Conservation (phyloP, 2,329 filamentous ascomycete species). For the Epichloe scottii region DNA sequence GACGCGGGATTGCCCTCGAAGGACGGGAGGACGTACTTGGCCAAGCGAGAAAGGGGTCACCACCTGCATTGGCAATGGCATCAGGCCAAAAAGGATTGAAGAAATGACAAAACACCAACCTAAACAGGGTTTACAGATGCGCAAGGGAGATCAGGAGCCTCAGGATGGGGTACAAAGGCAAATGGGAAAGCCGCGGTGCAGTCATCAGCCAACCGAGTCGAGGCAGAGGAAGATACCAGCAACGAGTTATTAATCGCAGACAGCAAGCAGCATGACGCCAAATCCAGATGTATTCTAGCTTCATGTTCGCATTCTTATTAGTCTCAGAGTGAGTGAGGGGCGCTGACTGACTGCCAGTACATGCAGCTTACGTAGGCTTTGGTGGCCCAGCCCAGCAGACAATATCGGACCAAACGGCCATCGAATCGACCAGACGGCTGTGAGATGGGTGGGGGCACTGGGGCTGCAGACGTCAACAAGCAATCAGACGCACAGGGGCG, state of each 20-base stretch:
- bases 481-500: neutral
- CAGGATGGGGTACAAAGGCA: neutral
- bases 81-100: neutral
- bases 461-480: neutral
- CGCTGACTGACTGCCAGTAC: too few relatives aligned
- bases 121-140: neutral
- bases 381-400: too few relatives aligned
- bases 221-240: neutral
- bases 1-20: slow-evolving; percentile 1
- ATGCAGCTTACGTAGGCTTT: too few relatives aligned
- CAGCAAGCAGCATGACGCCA: neutral
- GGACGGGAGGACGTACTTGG: neutral
- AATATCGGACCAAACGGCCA: neutral
- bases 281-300: neutral
- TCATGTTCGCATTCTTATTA: too few relatives aligned
- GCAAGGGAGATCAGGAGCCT: neutral
- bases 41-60: neutral
- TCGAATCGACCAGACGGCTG: neutral
- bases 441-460: neutral
- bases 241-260: neutral
- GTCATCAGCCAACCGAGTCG: neutral
- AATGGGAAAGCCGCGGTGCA: neutral
- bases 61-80: neutral
- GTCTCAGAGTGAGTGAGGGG: too few relatives aligned
- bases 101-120: slow-evolving; percentile 3